phyloP scores from a whole-genome alignment of 306 rosid species.

The Cucumis cinereus region DNA sequence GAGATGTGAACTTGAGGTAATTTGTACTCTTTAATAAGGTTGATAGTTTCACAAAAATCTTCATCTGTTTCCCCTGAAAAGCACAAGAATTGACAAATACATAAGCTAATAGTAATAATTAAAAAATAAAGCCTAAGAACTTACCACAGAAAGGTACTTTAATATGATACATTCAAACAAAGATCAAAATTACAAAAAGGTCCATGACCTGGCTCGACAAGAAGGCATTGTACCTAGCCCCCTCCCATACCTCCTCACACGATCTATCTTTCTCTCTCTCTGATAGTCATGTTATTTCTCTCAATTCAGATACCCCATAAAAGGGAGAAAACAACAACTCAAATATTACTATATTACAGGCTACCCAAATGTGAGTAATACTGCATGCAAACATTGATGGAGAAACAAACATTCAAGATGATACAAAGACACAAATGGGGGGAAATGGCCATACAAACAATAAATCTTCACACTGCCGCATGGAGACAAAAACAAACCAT shows the following conservation, averaged over 20 bases:
- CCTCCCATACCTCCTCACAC: too few species aligned
- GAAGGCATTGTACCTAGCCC: too few species aligned
- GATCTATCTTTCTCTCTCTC: too few species aligned
- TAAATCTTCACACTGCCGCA: neutral
- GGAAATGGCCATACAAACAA: neutral
- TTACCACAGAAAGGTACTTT: too few species aligned
- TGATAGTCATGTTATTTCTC: too few species aligned
- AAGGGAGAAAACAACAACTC: too few species aligned
- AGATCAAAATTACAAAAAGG: too few species aligned
- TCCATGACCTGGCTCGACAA: too few species aligned
- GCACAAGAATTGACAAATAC: conserved; percentile 9
- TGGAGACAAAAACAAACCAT: neutral
- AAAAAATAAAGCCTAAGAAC: too few species aligned
- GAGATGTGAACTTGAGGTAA: conserved; percentile 92
- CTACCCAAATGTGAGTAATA: neutral
- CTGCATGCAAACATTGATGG: neutral
- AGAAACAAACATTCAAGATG: neutral
- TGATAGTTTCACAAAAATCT: conserved; percentile 66
- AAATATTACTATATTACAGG: neutral
- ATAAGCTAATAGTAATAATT: too few species aligned
- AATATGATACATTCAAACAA: too few species aligned
- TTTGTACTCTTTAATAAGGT: conserved; percentile 64
- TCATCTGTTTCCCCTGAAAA: conserved; percentile 88
- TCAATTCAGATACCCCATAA: too few species aligned
- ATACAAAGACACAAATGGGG: neutral